Conservation (phyloP, 1,139 yeast genomes). For the Taiozyma sp. region DNA sequence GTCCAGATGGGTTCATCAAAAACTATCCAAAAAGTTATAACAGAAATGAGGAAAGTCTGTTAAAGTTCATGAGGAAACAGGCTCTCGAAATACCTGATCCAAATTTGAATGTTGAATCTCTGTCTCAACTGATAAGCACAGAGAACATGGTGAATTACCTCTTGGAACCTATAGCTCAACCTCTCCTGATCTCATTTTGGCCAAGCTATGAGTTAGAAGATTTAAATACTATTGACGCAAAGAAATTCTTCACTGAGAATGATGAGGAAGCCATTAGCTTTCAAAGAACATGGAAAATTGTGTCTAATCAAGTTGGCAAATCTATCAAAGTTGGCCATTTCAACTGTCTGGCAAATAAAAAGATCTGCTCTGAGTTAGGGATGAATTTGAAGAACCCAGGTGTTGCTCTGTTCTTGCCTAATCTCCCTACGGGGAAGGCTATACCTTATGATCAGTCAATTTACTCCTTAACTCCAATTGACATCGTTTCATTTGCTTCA, state of each 20-base stretch:
- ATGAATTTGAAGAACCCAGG: constrained; percentile 24
- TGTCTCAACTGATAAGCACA: constrained; percentile 29
- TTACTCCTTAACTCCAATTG: constrained; percentile 18
- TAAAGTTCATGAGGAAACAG: constrained; percentile 47
- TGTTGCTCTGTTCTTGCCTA: constrained; percentile 35
- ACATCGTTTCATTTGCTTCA: constrained; percentile 32
- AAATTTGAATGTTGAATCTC: constrained; percentile 20
- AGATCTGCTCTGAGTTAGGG: constrained; percentile 47
- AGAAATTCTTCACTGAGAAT: constrained; percentile 33
- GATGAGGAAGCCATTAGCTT: constrained; percentile 47
- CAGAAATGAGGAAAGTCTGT: constrained; percentile 43
- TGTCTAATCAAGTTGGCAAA: constrained; percentile 41
- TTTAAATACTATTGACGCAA: constrained; percentile 29
- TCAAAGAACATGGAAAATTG: constrained; percentile 51
- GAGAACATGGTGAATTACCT: constrained; percentile 35
- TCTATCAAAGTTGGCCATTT: constrained; percentile 50
- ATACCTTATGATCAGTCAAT: constrained; percentile 23
- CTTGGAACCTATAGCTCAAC: constrained; percentile 42
- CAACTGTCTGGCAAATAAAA: constrained; percentile 46
- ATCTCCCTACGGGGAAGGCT: constrained; percentile 29
- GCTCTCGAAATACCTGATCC: constrained; percentile 42
- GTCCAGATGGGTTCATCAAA: constrained; percentile 39
- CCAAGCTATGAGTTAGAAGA: constrained; percentile 44
- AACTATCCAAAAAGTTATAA: constrained; percentile 41
- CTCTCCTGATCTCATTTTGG: constrained; percentile 58